Evolutionary conservation across 352 stramenopile species (phyloP).

Genomic region (Hyaloperonospora brassicae): DNA sequence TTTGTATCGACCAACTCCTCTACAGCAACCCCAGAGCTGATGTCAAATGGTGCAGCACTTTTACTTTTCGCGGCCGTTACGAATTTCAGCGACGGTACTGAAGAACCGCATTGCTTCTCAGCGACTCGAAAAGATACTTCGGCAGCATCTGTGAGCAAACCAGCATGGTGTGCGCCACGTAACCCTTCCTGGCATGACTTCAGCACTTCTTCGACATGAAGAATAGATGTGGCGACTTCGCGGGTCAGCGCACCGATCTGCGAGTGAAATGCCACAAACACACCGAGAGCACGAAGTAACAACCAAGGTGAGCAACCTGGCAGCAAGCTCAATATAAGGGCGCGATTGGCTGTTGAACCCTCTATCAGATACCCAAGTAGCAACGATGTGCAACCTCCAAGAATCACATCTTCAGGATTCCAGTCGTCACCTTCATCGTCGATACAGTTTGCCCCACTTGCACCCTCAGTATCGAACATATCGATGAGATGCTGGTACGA

Average conservation of each 20-base stretch:
- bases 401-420: conserved; percentile 67
- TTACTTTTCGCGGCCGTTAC: background rate
- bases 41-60: background rate
- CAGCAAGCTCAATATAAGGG: conserved; percentile 30
- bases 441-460: conserved; percentile 8
- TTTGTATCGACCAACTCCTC: conserved; percentile 1
- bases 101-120: background rate
- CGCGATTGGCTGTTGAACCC: conserved; percentile 29
- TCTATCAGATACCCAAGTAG: conserved; percentile 72
- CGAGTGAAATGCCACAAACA: conserved; percentile 67
- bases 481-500: conserved; percentile 43
- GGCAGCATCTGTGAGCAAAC: no score
- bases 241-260: conserved; percentile 66
- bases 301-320: conserved; percentile 40
- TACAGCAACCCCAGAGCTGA: conserved; percentile 1
- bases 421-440: conserved; percentile 28
- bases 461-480: conserved; percentile 5
- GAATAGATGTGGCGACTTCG: conserved; percentile 53
- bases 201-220: conserved; percentile 60
- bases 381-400: conserved; percentile 57
- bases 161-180: background rate
- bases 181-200: conserved; percentile 8
- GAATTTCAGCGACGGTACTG: background rate
- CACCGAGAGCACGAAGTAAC: conserved; percentile 43
- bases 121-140: background rate